A percentile compares a stretch with the other conserved stretches of the same genome.
Conservation (phyloP, 352 stramenopile genomes). For the Pythium chondricola region DNA sequence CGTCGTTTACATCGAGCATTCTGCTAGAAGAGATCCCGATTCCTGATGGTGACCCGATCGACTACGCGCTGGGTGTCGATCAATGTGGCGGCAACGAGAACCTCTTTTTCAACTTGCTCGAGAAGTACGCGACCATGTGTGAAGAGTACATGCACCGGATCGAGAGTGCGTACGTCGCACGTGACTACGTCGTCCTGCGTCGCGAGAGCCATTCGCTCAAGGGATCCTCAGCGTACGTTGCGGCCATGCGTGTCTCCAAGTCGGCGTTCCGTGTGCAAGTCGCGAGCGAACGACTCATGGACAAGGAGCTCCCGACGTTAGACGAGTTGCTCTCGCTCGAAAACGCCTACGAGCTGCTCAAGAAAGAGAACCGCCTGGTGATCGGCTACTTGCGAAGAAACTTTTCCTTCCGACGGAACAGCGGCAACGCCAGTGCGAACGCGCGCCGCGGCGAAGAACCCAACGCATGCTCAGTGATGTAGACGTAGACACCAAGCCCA, state of each 20-base stretch:
- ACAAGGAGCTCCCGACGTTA: constrained; percentile 24
- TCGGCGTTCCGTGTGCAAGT: constrained; percentile 75
- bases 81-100: constrained; percentile 79
- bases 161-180: constrained; percentile 41
- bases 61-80: constrained; percentile 74
- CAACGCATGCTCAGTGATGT: constrained; percentile 69
- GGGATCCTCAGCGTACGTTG: constrained; percentile 81
- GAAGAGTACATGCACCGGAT: constrained; percentile 78
- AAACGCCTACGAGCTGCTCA: constrained; percentile 42
- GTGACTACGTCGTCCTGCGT: constrained; percentile 58
- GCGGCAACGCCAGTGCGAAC: constrained; percentile 24
- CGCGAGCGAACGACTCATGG: constrained; percentile 72
- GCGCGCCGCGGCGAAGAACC: constrained; percentile 26
- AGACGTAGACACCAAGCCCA: constrained; percentile 30
- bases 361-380: constrained; percentile 66
- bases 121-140: constrained; percentile 69
- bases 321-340: constrained; percentile 15
- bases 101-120: constrained; percentile 75
- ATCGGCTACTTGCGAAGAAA: constrained; percentile 78
- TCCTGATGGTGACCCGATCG: constrained; percentile 67
- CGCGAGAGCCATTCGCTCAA: constrained; percentile 84
- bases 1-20: constrained; percentile 41
- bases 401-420: constrained; percentile 63
- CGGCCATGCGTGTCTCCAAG: constrained; percentile 78
- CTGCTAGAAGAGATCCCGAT: constrained; percentile 65